These are phyloP conservation scores for Pseudogymnoascus sp. DNA, from an alignment of 2,329 filamentous ascomycete genomes.

Conservation along the genomic window DNA sequence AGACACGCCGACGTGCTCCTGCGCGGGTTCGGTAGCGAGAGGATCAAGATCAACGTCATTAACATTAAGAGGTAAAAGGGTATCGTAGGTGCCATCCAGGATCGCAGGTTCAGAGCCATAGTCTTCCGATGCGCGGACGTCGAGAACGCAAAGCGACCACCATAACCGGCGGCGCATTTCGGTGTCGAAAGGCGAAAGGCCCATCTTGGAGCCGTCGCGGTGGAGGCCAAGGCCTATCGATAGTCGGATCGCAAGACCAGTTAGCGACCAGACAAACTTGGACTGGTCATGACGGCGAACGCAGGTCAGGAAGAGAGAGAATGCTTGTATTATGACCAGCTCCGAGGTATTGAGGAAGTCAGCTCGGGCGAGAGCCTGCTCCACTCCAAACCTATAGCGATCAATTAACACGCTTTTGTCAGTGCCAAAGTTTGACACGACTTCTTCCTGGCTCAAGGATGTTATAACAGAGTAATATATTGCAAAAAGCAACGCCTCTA, in stretches of 20 bases:
- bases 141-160: conserved; percentile 56
- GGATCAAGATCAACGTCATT: conserved; percentile 43
- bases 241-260: conserved; percentile 52
- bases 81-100: conserved; percentile 52
- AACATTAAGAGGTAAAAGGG: conserved; percentile 44
- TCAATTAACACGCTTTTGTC: conserved; percentile 39
- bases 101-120: conserved; percentile 59
- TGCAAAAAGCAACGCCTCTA: conserved; percentile 47
- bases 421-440: conserved; percentile 34
- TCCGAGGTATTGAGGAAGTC: conserved; percentile 50
- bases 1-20: conserved; percentile 29
- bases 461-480: conserved; percentile 51
- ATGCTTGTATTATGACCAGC: conserved; percentile 48
- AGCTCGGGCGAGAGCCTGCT: conserved; percentile 49
- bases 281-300: conserved; percentile 43
- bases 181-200: conserved; percentile 51
- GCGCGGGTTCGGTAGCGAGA: conserved; percentile 25
- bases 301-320: conserved; percentile 49
- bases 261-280: conserved; percentile 49
- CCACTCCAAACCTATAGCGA: conserved; percentile 47
- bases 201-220: conserved; percentile 50
- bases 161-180: conserved; percentile 55
- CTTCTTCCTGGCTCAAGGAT: conserved; percentile 27
- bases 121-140: conserved; percentile 55
- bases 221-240: conserved; percentile 56